Evolutionary conservation across 1,284 basidiomycete species (phyloP).

Genomic region (Agroathelia rolfsii): DNA sequence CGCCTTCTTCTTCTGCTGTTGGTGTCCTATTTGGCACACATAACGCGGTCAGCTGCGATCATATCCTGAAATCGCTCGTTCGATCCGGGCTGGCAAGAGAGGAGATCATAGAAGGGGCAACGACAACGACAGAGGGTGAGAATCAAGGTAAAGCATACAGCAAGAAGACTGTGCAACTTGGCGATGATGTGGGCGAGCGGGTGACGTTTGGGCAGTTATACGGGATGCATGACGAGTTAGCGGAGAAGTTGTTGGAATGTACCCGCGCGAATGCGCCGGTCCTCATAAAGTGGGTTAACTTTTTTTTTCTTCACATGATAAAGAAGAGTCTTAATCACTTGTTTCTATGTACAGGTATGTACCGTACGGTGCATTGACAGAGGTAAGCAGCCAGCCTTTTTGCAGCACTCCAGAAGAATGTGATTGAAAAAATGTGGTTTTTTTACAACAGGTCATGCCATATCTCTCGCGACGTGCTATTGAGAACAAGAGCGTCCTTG

Average conservation of each 20-base stretch:
- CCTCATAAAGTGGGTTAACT: conserved; percentile 67
- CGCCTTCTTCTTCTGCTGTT: conserved; percentile 28
- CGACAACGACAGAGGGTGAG: conserved; percentile 13
- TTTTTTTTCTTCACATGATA: conserved; percentile 5
- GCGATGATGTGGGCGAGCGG: conserved; percentile 52
- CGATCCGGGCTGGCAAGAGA: conserved; percentile 41
- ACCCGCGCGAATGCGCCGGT: conserved; percentile 54
- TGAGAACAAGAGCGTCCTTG: conserved; percentile 62
- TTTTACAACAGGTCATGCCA: conserved; percentile 40
- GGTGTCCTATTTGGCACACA: conserved; percentile 83
- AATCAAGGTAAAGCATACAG: conserved; percentile 20
- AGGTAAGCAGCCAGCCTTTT: conserved; percentile 27
- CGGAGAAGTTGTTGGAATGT: conserved; percentile 53
- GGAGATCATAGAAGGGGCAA: no score
- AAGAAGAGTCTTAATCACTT: conserved; percentile 4
- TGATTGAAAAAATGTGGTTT: conserved; percentile 1
- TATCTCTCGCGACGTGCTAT: conserved; percentile 58
- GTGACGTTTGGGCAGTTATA: conserved; percentile 78
- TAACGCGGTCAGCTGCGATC: conserved; percentile 59
- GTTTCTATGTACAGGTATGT: conserved; percentile 40
- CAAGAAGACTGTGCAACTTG: no score
- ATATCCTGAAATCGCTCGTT: conserved; percentile 56
- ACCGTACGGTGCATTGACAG: conserved; percentile 74
- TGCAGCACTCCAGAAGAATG: background rate
- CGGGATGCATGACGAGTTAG: conserved; percentile 80